Evolutionary conservation across 768 basidiomycete genomes (phyloP), one percentile per base, ranked within the genome.

Genomic region (Baorangia bicolor): DNA sequence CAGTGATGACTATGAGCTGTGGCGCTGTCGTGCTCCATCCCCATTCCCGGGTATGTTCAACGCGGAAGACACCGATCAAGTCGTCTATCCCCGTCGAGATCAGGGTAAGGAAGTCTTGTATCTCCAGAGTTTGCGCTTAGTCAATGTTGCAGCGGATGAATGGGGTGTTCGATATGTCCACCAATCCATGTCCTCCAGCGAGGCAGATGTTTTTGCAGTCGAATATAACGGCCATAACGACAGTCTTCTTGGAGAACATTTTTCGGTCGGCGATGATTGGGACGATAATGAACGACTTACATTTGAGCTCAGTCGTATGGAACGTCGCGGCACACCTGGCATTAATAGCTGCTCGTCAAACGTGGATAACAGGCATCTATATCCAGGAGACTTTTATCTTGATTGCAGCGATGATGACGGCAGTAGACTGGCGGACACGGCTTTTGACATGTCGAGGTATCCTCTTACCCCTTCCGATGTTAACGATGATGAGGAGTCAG

Each of bases 401-500:
- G 56, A 56, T 27, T 49, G 6, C 20, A 25, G 42, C 25, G 42
- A 59, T 28, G 52, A 61, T 5, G 49, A 63, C 40, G 23, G 21
- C 20, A 23, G 28, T 20, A 49, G 51, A 34, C 16, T 56, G 31
- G 58, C 49, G 3, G 57, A 70, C 21, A 51, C 34, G 30, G 25
- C 59, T 25, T 64, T 69, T 37, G 61, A 71, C 31, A 43, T 58
- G 27, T 64, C 59, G 27, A 57, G 55, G 20, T 57, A 49, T 49
- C 63, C 65, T 23, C 58, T 60, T 40, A 33, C 37, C 16, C 67
- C 69, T 30, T 66, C 53, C 1, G 70, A 72, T 47, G 61, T 67
- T 5, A 61, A 58, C 9, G 70, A 70, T 9, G 66, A 70, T 20
- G 70, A 62, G 33, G 64, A 60, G 11, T 73, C 69, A 13, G 70